Percentiles rank a stretch among this genome's conserved stretches.
Conservation (phyloP, 768 basidiomycete species). For the Lactarius tabidus region DNA sequence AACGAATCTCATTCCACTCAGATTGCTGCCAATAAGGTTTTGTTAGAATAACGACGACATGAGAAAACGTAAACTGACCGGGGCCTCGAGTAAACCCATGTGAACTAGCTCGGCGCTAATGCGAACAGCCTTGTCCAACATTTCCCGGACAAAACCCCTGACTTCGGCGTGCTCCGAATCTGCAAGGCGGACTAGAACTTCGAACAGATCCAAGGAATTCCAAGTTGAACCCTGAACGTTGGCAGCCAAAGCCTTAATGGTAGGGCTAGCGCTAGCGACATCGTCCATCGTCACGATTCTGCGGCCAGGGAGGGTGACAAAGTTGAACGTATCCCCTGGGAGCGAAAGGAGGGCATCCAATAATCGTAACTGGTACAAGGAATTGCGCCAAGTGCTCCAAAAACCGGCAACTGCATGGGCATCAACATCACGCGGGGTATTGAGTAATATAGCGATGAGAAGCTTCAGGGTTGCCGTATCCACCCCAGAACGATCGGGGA, state of each 20-base stretch:
- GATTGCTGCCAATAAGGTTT: slow-evolving; percentile 49
- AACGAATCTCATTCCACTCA: slow-evolving; percentile 82
- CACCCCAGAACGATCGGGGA: slow-evolving; percentile 75
- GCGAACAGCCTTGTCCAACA: slow-evolving; percentile 91
- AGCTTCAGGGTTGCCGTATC: slow-evolving; percentile 89
- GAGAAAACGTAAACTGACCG: slow-evolving; percentile 49
- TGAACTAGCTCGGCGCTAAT: slow-evolving; percentile 92
- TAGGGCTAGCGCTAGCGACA: slow-evolving; percentile 76
- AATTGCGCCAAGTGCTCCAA: slow-evolving; percentile 83
- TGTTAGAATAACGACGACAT: slow-evolving; percentile 16
- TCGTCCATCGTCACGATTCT: slow-evolving; percentile 87
- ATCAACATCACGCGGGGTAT: slow-evolving; percentile 71
- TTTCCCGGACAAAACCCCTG: slow-evolving; percentile 73
- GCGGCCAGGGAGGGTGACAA: slow-evolving; percentile 80
- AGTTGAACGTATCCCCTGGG: slow-evolving; percentile 88
- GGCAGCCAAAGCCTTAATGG: slow-evolving; percentile 86
- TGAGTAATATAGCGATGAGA: slow-evolving; percentile 80
- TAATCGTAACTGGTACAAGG: slow-evolving; percentile 79
- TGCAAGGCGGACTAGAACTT: slow-evolving; percentile 78
- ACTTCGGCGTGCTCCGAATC: slow-evolving; percentile 70
- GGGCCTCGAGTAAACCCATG: slow-evolving; percentile 87
- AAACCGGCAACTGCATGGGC: slow-evolving; percentile 81
- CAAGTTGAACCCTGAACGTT: slow-evolving; percentile 91
- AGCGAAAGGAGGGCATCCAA: slow-evolving; percentile 86
- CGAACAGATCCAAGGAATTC: slow-evolving; percentile 91